A percentile compares a stretch with the other conserved stretches of the same genome.
Evolutionary conservation across 2,329 filamentous ascomycete species (phyloP).

Genomic region (Colletotrichum sp.): DNA sequence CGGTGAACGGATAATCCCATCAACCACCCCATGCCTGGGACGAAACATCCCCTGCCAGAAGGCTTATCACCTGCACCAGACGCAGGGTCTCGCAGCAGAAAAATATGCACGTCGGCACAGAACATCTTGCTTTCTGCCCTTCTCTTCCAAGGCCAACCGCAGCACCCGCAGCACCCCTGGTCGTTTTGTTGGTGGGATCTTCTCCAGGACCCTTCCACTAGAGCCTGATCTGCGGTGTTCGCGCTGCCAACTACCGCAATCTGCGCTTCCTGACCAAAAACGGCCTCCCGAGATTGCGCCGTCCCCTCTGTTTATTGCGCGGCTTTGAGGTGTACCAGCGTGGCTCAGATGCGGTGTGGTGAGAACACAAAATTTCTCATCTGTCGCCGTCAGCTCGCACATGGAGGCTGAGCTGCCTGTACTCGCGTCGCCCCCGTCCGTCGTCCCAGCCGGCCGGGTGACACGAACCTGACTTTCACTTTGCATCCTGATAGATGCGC

Average conservation of each 20-base stretch:
- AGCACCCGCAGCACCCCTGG: neutral
- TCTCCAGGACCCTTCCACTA: neutral
- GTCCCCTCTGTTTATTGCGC: neutral
- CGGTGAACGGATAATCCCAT: neutral
- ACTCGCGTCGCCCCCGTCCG: neutral
- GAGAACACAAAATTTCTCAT: neutral
- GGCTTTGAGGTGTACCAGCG: conserved; percentile 1
- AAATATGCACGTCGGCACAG: neutral
- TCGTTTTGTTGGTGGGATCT: neutral
- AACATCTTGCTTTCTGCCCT: neutral
- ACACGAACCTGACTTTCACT: neutral
- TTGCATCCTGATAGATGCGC: neutral
- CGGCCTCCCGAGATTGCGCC: neutral
- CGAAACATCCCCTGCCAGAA: neutral
- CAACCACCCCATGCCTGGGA: neutral
- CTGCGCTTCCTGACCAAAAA: neutral
- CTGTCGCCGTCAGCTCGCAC: neutral
- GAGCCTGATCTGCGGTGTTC: neutral
- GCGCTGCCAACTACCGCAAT: neutral
- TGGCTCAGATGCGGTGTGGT: conserved; percentile 3
- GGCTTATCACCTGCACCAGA: neutral
- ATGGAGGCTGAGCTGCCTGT: conserved; percentile 3
- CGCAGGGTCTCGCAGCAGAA: neutral
- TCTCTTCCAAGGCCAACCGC: neutral
- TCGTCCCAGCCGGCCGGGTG: neutral